A percentile compares a stretch with the other conserved stretches of the same genome.
Conservation (phyloP, 176 grass and related monocot genomes). For the Oryza meridionalis region DNA sequence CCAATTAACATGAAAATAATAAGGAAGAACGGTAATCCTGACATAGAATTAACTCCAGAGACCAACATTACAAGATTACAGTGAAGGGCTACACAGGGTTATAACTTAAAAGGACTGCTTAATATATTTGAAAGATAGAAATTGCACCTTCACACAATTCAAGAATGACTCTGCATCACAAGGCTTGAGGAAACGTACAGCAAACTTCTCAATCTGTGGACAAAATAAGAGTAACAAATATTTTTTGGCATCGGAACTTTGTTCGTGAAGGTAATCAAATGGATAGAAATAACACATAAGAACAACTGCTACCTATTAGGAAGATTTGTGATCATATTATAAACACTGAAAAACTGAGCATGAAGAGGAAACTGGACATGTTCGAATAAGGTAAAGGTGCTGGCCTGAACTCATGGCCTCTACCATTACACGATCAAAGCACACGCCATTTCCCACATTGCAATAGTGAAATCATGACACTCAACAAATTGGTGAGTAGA, state of each 20-base stretch:
- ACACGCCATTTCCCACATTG: neutral
- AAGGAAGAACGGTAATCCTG: neutral
- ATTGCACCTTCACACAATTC: constrained; percentile 57
- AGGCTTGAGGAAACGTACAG: constrained; percentile 64
- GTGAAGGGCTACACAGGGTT: neutral
- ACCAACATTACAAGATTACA: neutral
- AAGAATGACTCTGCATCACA: constrained; percentile 72
- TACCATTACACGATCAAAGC: neutral
- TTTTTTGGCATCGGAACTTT: constrained; percentile 27
- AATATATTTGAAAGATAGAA: constrained; percentile 12
- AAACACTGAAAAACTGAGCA: neutral
- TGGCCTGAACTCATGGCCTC: neutral
- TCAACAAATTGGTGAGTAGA: neutral
- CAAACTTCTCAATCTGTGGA: constrained; percentile 90
- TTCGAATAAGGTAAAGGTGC: neutral
- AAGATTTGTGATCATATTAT: neutral
- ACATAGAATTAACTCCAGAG: neutral
- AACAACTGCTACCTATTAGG: neutral
- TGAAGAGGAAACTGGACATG: neutral
- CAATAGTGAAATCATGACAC: constrained; percentile 10
- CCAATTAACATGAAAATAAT: constrained; percentile 28
- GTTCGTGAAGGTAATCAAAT: neutral
- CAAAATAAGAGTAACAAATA: constrained; percentile 16
- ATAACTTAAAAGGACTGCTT: neutral
- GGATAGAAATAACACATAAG: no score